phyloP scores from a whole-genome alignment of 108 stramenopile species.

The Chaetoceros tenuissimus region DNA sequence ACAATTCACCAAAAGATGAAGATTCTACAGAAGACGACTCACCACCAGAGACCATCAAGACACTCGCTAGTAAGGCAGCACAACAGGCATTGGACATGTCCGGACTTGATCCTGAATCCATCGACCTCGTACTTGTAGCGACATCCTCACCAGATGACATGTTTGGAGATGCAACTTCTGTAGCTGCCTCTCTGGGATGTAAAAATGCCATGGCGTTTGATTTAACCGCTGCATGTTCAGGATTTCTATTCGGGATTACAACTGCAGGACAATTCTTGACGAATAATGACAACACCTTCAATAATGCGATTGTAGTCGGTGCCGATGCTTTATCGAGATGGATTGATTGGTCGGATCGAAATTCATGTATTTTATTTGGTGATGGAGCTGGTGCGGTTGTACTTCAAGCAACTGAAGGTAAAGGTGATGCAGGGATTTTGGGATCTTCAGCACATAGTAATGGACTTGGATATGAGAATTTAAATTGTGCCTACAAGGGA shows the following conservation, averaged over 20 bases:
- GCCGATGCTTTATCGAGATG: constrained; percentile 89
- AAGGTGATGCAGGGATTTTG: constrained; percentile 55
- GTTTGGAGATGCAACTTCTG: constrained; percentile 89
- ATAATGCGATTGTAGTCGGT: constrained; percentile 84
- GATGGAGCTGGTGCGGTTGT: constrained; percentile 97
- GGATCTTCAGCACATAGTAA: constrained; percentile 91
- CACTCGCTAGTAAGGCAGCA: constrained; percentile 42
- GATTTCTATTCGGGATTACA: constrained; percentile 89
- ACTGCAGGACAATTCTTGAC: constrained; percentile 87
- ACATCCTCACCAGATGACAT: constrained; percentile 91
- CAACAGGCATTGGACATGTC: constrained; percentile 70
- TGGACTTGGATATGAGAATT: constrained; percentile 74
- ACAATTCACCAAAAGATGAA: constrained; percentile 5
- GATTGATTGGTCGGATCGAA: constrained; percentile 96
- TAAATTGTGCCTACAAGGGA: constrained; percentile 42
- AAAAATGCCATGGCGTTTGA: constrained; percentile 86
- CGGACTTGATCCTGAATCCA: constrained; percentile 49
- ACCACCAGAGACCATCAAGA: constrained; percentile 30
- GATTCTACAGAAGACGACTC: neutral
- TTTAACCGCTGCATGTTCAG: constrained; percentile 92
- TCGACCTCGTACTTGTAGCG: constrained; percentile 88
- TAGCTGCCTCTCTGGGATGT: constrained; percentile 77
- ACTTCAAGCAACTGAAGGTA: constrained; percentile 35
- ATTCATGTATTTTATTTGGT: constrained; percentile 93
- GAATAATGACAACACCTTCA: constrained; percentile 30